A percentile compares a stretch with the other conserved stretches of the same genome.
Evolutionary conservation across 306 rosid genomes (phyloP).

Genomic region (Trifolium dubium): DNA sequence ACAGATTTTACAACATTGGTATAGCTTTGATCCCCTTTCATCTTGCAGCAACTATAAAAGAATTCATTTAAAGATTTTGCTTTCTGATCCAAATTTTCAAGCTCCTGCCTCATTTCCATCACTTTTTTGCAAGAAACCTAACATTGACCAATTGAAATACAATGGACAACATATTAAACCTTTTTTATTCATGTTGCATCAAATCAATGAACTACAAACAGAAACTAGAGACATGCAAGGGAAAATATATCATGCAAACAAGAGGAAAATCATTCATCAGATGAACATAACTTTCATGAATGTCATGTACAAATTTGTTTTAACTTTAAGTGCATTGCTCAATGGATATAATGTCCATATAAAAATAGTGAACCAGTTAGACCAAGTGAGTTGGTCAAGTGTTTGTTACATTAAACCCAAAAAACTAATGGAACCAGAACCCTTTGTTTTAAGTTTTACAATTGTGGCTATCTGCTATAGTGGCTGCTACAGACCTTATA

Average conservation of each 20-base stretch:
- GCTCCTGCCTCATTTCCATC: constrained; percentile 54
- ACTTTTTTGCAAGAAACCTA: constrained; percentile 43
- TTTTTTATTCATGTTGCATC: constrained; percentile 35
- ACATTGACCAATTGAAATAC: constrained; percentile 31
- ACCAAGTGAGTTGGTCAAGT: background rate
- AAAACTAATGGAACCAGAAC: background rate
- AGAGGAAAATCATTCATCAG: background rate
- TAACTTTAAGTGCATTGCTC: background rate
- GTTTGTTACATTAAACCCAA: background rate
- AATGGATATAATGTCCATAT: background rate
- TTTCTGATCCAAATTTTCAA: constrained; percentile 59
- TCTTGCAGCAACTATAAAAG: constrained; percentile 57
- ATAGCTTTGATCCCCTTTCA: constrained; percentile 61
- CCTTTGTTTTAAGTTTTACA: background rate
- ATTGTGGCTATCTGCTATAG: background rate
- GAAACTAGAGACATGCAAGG: background rate
- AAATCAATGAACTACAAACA: constrained; percentile 29
- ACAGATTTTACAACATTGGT: constrained; percentile 52
- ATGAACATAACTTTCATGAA: background rate
- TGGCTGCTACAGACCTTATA: background rate
- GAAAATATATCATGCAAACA: constrained; percentile 8
- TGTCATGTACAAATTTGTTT: background rate
- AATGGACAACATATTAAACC: background rate
- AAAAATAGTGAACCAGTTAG: background rate
- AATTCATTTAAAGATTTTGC: constrained; percentile 58